Base-by-base conservation (phyloP, 2,329 filamentous ascomycete species). In the Arthrinium phaeospermum region DNA sequence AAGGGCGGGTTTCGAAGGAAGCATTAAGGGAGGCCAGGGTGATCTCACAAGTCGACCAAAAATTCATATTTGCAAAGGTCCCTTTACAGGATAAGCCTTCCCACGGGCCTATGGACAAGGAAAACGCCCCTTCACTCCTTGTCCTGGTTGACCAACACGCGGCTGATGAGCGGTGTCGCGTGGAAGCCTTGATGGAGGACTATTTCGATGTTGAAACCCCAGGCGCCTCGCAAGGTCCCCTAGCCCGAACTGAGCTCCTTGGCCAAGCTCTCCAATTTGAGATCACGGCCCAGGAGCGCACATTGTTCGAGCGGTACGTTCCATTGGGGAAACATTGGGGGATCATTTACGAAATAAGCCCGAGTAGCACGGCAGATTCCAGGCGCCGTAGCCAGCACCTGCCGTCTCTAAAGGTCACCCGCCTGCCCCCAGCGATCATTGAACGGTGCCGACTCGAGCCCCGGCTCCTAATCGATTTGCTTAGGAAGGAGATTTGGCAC, bases 81-180 rank as follows among this genome's bases (percentile, higher is more conserved):
- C 79, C 81, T 0, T 70, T 78, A 4, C 73, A 80, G 19, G 78
- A 30, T 30, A 51, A 69, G 19, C 6, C 8, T 8, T 34, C 41
- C 41, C 22, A 4, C 45, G 8, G 71, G 73, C 22, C 27, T 16
- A 7, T 7, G 22, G 8, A 64, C 64, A 37, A 72, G 51, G 22
- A 53, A 7, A 45, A 51, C 6, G 45, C 61, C 19, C 73, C 68
- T 14, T 72, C 79, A 68, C 37, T 91, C 1, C 83, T 98, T 5
- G 87, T 97, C 0, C 85, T 98, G 51, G 87, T 98, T 7, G 96
- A 99, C 78, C 96, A 99, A 78, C 96, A 99, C 79, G 96, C 96
- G 0, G 96, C 95, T 3, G 96, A 98, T 79, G 96, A 99, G 83
- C 89, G 96, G 67, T 91, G 93, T 74, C 91, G 91, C 1, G 88